Evolutionary conservation across 257 asterid species (phyloP), one percentile per base, ranked within the genome.

Genomic region (Pogostemon cablin): DNA sequence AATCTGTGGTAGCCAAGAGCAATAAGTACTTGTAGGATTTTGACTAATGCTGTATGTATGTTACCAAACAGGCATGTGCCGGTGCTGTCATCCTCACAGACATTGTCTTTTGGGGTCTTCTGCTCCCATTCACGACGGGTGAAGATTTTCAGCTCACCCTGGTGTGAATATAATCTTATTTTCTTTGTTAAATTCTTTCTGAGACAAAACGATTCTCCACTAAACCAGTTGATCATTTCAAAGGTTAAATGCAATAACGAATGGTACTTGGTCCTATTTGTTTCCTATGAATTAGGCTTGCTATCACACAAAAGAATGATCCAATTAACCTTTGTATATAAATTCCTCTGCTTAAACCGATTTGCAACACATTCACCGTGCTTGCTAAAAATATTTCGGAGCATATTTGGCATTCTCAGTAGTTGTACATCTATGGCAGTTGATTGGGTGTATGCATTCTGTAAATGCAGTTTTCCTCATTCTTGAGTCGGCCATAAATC

Each of bases 11-110:
- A 8, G 41, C 20, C 2, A 53, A 62, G 9, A 2, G 55, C 9
- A n/a, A 20, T 5, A 17, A 2, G 40, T 20, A 60, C 64, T 25
- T 9, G 11, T 7, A 6, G 10, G n/a, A 6, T 47, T 37, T 57
- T 47, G 9, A 38, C 17, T 15, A 63, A 62, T 56, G 71, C 41
- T 52, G 57, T 50, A 25, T 48, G 7, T 47, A 69, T 43, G 53
- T 41, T 62, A 7, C 54, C 54, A 37, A 25, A 71, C 85, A 93
- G 97, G 78, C 80, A 44, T 77, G 86, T 82, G 97, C 88, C 66
- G 98, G 98, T 11, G 98, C 97, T 60, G 88, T 79, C 35, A 73
- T 90, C 87, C 86, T 93, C 42, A 93, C 98, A 3, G 97, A 93
- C 80, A 74, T 88, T 2, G 96, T 92, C 41, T 90, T 92, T 71